Percentiles rank a stretch among this genome's conserved stretches.
Conservation (phyloP, 495 filamentous ascomycete genomes). For the Cairneyella variabilis region DNA sequence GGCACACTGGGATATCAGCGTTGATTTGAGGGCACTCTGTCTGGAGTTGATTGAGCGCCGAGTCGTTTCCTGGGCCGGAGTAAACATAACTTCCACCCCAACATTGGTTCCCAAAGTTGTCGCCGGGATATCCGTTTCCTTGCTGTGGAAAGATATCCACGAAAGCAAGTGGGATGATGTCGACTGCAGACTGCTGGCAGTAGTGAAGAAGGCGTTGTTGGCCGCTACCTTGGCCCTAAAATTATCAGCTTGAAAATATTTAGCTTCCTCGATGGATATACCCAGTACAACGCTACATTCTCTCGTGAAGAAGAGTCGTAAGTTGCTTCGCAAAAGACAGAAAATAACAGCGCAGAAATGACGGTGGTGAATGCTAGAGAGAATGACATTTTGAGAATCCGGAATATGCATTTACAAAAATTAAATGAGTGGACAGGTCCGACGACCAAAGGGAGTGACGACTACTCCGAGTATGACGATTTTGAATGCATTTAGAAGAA, state of each 20-base stretch:
- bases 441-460: background rate
- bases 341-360: background rate
- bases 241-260: background rate
- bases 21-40: slow-evolving; percentile 31
- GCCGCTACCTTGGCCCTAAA: slow-evolving; percentile 41
- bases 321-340: background rate
- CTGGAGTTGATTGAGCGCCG: slow-evolving; percentile 25
- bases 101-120: slow-evolving; percentile 68
- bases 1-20: slow-evolving; percentile 45
- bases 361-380: background rate
- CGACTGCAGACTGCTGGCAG: slow-evolving; percentile 55
- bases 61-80: slow-evolving; percentile 29
- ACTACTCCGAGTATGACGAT: background rate
- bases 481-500: background rate
- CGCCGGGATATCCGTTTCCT: slow-evolving; percentile 49
- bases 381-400: background rate
- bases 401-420: background rate
- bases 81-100: slow-evolving; percentile 34
- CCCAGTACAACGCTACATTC: slow-evolving; percentile 50
- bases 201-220: slow-evolving; percentile 47
- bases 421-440: background rate
- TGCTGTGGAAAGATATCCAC: slow-evolving; percentile 59
- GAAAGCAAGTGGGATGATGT: slow-evolving; percentile 65
- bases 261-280: slow-evolving; percentile 20
- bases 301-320: slow-evolving; percentile 20